A percentile compares a stretch with the other conserved stretches of the same genome.
phyloP scores from a whole-genome alignment of 2,329 filamentous ascomycete species.

The Aphanocladium album region DNA sequence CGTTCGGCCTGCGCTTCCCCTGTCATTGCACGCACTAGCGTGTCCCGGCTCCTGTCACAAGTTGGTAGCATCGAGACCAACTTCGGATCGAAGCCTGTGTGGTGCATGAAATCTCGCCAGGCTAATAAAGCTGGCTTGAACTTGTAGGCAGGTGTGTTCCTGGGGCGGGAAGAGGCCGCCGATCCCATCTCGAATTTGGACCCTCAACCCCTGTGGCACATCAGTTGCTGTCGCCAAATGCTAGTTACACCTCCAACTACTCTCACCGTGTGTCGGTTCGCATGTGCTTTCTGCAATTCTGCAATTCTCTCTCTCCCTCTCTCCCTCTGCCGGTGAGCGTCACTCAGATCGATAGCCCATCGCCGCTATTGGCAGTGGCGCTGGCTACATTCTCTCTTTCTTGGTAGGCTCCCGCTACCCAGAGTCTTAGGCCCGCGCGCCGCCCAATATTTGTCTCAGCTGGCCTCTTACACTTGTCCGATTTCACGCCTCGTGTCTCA shows the following conservation, averaged over 20 bases:
- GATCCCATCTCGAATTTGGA: too few species aligned
- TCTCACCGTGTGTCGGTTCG: background rate
- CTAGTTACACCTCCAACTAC: background rate
- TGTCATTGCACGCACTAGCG: too few species aligned
- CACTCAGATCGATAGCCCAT: background rate
- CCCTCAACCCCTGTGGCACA: background rate
- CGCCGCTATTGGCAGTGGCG: background rate
- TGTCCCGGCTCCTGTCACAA: too few species aligned
- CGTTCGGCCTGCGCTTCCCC: too few species aligned
- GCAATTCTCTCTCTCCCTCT: background rate
- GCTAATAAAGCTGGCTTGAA: too few species aligned
- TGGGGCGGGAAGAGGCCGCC: background rate
- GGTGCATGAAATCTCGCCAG: background rate
- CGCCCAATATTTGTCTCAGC: constrained; percentile 8
- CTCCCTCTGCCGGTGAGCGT: background rate
- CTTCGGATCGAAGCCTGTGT: too few species aligned
- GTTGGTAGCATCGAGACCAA: too few species aligned
- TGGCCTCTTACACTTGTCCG: background rate
- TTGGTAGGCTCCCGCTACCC: background rate
- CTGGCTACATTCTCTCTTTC: background rate
- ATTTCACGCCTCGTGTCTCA: background rate
- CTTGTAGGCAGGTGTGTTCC: too few species aligned
- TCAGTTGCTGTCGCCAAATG: background rate
- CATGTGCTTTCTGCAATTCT: background rate
- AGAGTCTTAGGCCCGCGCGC: background rate